Conservation (phyloP, 768 basidiomycete genomes). For the Inosperma sp. region DNA sequence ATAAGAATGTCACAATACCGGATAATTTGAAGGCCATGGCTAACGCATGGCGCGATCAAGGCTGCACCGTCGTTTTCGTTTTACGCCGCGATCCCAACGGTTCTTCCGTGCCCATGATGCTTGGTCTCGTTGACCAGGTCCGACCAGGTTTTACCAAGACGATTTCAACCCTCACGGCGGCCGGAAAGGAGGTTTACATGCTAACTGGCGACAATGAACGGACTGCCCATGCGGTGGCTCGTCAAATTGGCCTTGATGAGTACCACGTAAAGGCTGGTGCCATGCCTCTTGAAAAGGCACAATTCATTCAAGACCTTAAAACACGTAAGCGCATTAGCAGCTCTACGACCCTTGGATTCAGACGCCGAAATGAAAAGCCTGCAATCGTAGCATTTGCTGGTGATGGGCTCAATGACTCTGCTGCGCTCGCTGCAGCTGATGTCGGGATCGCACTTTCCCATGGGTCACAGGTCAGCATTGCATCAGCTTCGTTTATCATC, state of each 20-base stretch:
- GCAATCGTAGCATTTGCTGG: background rate
- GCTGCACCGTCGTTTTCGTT: slow-evolving; percentile 4
- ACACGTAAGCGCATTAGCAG: too few relatives aligned
- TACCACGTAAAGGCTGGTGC: slow-evolving; percentile 74
- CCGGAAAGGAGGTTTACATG: slow-evolving; percentile 67
- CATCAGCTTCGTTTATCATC: slow-evolving; percentile 76
- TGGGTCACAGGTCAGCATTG: slow-evolving; percentile 69
- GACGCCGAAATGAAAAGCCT: too few relatives aligned
- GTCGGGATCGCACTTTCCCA: slow-evolving; percentile 64
- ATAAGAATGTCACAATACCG: background rate
- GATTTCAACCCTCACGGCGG: slow-evolving; percentile 45
- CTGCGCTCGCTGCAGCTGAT: slow-evolving; percentile 54
- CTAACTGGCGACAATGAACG: slow-evolving; percentile 66
- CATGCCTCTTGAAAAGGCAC: slow-evolving; percentile 71
- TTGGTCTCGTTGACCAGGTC: slow-evolving; percentile 62
- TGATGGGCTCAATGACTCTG: slow-evolving; percentile 63
- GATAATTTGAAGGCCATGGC: background rate
- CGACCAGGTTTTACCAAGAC: slow-evolving; percentile 55
- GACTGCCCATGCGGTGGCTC: slow-evolving; percentile 70
- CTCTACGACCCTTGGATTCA: too few relatives aligned
- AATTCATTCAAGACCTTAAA: too few relatives aligned
- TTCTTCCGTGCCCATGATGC: slow-evolving; percentile 25
- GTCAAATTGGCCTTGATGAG: slow-evolving; percentile 58
- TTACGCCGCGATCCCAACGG: background rate
- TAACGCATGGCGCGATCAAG: slow-evolving; percentile 1